Evolutionary conservation across 1,139 yeast genomes (phyloP), one percentile per base, ranked within the genome.

Genomic region (Scheffersomyces titani): DNA sequence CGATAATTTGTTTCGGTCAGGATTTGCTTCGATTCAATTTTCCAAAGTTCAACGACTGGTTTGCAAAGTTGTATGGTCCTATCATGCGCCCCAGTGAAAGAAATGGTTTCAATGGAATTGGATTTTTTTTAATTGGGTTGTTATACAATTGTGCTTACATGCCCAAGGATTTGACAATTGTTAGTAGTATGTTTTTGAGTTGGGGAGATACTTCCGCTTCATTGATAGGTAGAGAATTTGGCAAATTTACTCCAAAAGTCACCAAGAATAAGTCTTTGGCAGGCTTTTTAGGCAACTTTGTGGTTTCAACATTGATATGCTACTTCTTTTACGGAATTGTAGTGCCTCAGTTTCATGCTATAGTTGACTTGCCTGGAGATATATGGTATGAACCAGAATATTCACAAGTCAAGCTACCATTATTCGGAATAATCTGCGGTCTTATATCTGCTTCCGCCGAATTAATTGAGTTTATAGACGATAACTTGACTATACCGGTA

Each of bases 121-220:
- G 65, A n/a, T 67, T 59, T 57, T 67, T 62, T 56, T 58, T 65
- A 54, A 58, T 63, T 2, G 70, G 70, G 5, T 57, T 65, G 19
- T 56, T 65, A 6, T 50, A 65, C 19, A 63, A 60, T 50, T 59
- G 62, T 44, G 40, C 60, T 1, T 54, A 60, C 20, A 57, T 64
- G 19, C 64, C 68, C 24, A 66, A 65, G 54, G 70, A 67, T 52
- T 54, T 66, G 21, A 57, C 60, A 13, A 57, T 64, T 19, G 55
- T 65, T 57, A 54, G 63, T 51, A 61, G 57, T 21, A 51, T 65
- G 51, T 58, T 67, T 7, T 58, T 67, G 57, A 63, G 66, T 52
- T 67, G 70, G 70, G 69, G 66, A 36, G 70, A 67, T 51, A 67
- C 70, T 13, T 61, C 66, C 2, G 70, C 70, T 6, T 62, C 64